phyloP scores from a whole-genome alignment of 768 basidiomycete species.

The Agaricus subrufescens region DNA sequence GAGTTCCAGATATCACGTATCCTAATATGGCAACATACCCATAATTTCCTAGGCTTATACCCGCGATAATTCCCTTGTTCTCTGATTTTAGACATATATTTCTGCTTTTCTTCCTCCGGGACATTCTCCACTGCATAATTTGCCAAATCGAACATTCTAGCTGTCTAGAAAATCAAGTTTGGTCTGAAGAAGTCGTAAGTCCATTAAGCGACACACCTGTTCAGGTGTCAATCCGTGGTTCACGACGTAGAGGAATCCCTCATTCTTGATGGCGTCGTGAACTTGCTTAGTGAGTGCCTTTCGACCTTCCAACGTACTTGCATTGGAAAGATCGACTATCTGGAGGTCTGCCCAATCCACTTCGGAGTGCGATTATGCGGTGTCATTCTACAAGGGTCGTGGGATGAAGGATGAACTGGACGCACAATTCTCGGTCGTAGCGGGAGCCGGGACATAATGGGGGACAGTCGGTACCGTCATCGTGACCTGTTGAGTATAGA shows the following conservation, averaged over 20 bases:
- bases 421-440: neutral
- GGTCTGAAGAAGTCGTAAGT: neutral
- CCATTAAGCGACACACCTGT: neutral
- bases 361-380: neutral
- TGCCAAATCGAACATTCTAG: neutral
- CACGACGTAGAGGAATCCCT: constrained; percentile 1
- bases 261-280: neutral
- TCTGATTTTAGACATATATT: neutral
- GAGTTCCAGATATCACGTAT: neutral
- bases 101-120: neutral
- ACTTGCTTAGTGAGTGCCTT: neutral
- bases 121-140: neutral
- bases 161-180: neutral
- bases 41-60: constrained; percentile 42
- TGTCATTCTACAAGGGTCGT: no score
- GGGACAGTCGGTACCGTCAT: neutral
- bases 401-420: neutral
- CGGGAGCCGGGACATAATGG: neutral
- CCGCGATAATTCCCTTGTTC: constrained; percentile 28
- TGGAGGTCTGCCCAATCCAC: neutral
- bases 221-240: neutral
- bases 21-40: constrained; percentile 22
- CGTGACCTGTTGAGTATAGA: no score
- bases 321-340: neutral
- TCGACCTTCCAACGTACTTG: neutral